Conservation (phyloP, 2,329 filamentous ascomycete species). For the Capronia americana region DNA sequence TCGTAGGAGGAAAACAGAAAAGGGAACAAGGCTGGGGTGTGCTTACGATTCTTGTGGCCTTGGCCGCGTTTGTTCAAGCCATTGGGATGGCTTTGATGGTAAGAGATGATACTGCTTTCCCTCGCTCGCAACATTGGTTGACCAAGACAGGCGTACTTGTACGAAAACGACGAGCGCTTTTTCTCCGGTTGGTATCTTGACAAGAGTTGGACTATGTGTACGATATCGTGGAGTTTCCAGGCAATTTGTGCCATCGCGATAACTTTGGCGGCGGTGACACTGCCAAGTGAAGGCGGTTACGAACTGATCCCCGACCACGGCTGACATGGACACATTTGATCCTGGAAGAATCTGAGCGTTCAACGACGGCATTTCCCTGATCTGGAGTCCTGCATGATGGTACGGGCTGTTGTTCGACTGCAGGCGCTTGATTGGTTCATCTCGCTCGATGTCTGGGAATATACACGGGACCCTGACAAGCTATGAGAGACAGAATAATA, state of each 20-base stretch:
- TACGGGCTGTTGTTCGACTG: background rate
- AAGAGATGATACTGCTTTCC: slow-evolving; percentile 47
- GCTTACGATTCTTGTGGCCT: slow-evolving; percentile 67
- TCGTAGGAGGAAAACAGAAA: slow-evolving; percentile 78
- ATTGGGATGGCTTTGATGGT: slow-evolving; percentile 84
- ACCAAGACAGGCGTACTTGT: slow-evolving; percentile 73
- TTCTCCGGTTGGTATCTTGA: slow-evolving; percentile 81
- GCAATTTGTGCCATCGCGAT: slow-evolving; percentile 64
- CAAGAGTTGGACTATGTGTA: slow-evolving; percentile 76
- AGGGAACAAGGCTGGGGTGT: slow-evolving; percentile 84
- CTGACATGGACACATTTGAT: background rate
- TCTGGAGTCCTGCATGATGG: slow-evolving; percentile 1
- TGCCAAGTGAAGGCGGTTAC: slow-evolving; percentile 85
- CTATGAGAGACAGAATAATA: background rate
- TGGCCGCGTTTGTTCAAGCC: slow-evolving; percentile 73
- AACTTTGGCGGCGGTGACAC: slow-evolving; percentile 68
- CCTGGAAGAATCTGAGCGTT: background rate
- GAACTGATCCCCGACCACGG: slow-evolving; percentile 68
- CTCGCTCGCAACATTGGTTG: slow-evolving; percentile 11
- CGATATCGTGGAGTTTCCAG: slow-evolving; percentile 64
- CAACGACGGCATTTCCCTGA: background rate
- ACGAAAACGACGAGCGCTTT: slow-evolving; percentile 82
- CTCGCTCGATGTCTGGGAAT: background rate
- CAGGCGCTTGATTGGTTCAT: background rate
- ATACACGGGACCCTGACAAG: background rate